Conservation (phyloP, 345 rosid species). For the Salix suchowensis region DNA sequence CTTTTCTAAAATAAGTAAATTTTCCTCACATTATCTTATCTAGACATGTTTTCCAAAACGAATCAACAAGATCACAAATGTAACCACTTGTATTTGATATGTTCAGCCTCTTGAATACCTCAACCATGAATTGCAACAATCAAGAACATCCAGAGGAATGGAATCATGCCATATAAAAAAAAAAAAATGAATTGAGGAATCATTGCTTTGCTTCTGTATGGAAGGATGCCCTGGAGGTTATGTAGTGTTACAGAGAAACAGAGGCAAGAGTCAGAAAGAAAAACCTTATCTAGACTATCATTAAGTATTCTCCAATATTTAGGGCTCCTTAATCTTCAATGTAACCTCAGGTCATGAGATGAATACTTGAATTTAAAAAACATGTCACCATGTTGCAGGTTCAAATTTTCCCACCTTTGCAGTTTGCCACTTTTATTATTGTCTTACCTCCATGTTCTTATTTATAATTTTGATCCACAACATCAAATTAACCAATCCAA, state of each 20-base stretch:
- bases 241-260: neutral
- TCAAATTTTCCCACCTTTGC: neutral
- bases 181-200: neutral
- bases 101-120: neutral
- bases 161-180: neutral
- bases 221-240: neutral
- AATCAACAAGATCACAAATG: neutral
- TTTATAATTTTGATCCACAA: neutral
- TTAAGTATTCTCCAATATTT: neutral
- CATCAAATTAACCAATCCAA: neutral
- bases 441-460: slow-evolving; percentile 1
- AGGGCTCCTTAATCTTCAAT: no score
- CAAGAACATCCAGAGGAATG: neutral
- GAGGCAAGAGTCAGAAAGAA: neutral
- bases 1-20: neutral
- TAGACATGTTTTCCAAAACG: neutral
- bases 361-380: neutral
- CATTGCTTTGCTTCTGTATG: neutral
- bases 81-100: neutral
- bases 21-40: neutral
- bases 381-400: neutral
- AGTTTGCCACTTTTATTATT: neutral
- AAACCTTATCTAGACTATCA: neutral
- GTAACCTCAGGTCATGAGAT: neutral
- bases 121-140: neutral